Conservation (phyloP, 192 early-diverging fungal genomes). For the Geranomyces michiganensis region DNA sequence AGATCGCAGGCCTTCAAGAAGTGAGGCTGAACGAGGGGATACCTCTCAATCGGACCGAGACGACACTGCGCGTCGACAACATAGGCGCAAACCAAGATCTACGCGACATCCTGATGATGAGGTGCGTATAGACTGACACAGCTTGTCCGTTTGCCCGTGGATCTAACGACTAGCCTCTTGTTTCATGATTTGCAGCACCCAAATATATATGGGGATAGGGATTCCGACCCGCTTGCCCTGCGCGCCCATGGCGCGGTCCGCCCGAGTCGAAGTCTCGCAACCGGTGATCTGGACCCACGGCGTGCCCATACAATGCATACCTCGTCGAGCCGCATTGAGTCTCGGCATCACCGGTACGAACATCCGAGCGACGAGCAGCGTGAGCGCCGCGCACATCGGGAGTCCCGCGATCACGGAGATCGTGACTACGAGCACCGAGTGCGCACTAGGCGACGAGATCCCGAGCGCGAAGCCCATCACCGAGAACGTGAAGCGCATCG, state of each 20-base stretch:
- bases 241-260: background rate
- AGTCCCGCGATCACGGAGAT: background rate
- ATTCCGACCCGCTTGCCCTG: background rate
- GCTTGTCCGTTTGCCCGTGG: background rate
- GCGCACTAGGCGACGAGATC: background rate
- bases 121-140: background rate
- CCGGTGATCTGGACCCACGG: background rate
- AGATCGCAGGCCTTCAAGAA: background rate
- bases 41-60: slow-evolving; percentile 20
- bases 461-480: background rate
- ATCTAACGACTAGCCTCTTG: too few relatives aligned
- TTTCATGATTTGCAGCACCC: too few relatives aligned
- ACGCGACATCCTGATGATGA: background rate
- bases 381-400: background rate
- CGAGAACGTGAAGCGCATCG: slow-evolving; percentile 1
- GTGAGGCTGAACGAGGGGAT: slow-evolving; percentile 2
- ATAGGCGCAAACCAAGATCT: background rate
- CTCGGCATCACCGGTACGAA: background rate
- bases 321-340: background rate
- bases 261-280: background rate
- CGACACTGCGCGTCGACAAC: background rate
- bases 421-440: background rate
- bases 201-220: background rate
- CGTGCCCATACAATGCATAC: background rate
- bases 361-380: background rate